Base-by-base conservation (phyloP, 306 rosid species). In the Prunus mongolica region DNA sequence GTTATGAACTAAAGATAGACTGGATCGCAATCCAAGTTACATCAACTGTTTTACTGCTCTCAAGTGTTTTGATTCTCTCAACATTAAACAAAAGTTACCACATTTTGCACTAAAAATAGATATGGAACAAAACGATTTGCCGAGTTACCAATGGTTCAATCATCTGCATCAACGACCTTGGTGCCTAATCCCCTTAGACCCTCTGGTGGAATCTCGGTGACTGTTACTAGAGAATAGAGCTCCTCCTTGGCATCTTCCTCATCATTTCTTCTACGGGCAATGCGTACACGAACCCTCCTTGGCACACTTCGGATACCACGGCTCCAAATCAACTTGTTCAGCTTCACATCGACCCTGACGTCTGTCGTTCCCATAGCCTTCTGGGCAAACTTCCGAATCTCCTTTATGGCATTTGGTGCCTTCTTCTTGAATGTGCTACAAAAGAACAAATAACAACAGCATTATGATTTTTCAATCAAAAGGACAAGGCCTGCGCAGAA, bases 391-490 rank as follows among this genome's bases (percentile, higher is more conserved):
- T 60, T 84, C 78, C 88, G 69, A 10, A 84, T 84, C 83, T 81
- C 85, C 72, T 84, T 84, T 24, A 84, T 78, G 65, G 81, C 88
- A 38, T 84, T 84, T 0, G 88, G 85, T 3, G 83, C 88, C 76
- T 84, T 84, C 85, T 84, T 84, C 46, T 81, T 81, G 61, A 81
- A 84, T 56, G 88, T 84, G 64, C 88, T 81, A 34, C 55, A 74
- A 9, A 45, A 10, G 10, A 52, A 25, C 20, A 32, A 22, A 11
- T 2, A 13, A 71, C 2, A 41, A 62, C 22, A 19, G 2, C 38
- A 52, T 4, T 18, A 20, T 15, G 5, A 12, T 1, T 0, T 16
- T 8, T 47, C 3, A 12, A 3, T 11, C 16, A n/a, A 2, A 4
- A 44, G 62, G 34, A 45, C 24, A 73, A 51, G 49, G 15, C 22